phyloP scores from a whole-genome alignment of 75 land plant species.

The Pinus taeda region DNA sequence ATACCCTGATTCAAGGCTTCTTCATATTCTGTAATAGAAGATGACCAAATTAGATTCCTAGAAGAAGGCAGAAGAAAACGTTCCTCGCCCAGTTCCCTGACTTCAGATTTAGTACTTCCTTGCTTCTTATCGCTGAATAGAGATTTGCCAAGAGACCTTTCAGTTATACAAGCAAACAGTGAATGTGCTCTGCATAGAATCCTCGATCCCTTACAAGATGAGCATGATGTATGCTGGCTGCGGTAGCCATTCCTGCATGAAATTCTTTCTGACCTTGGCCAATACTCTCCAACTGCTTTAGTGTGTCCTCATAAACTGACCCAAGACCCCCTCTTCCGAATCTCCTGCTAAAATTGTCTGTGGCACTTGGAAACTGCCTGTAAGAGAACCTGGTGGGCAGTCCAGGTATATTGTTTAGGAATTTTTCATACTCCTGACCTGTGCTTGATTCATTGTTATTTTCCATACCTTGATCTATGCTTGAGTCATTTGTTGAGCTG shows the following conservation, averaged over 20 bases:
- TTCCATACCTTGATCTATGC: too few relatives aligned
- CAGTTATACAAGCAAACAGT: conserved; percentile 52
- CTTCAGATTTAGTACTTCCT: background rate
- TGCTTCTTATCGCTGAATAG: conserved; percentile 33
- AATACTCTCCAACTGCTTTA: conserved; percentile 53
- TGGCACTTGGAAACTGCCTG: conserved; percentile 65
- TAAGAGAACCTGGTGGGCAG: conserved; percentile 69
- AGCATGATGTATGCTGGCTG: conserved; percentile 70
- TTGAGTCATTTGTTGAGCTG: background rate
- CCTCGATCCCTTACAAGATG: conserved; percentile 67
- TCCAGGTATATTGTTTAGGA: conserved; percentile 56
- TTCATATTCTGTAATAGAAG: too few relatives aligned
- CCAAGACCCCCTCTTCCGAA: conserved; percentile 88
- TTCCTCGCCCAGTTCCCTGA: too few relatives aligned
- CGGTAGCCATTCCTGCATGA: conserved; percentile 53
- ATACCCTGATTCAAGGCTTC: too few relatives aligned
- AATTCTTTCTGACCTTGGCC: conserved; percentile 69
- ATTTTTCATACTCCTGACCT: background rate
- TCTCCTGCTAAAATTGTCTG: conserved; percentile 53
- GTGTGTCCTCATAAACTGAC: conserved; percentile 58
- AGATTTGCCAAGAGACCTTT: conserved; percentile 51
- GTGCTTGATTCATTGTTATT: too few relatives aligned
- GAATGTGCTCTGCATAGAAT: conserved; percentile 60
- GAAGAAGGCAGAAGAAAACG: too few relatives aligned
- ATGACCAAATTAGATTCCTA: too few relatives aligned